Evolutionary conservation across 768 basidiomycete species (phyloP), one percentile per base, ranked within the genome.

Genomic region (Kwoniella pini): DNA sequence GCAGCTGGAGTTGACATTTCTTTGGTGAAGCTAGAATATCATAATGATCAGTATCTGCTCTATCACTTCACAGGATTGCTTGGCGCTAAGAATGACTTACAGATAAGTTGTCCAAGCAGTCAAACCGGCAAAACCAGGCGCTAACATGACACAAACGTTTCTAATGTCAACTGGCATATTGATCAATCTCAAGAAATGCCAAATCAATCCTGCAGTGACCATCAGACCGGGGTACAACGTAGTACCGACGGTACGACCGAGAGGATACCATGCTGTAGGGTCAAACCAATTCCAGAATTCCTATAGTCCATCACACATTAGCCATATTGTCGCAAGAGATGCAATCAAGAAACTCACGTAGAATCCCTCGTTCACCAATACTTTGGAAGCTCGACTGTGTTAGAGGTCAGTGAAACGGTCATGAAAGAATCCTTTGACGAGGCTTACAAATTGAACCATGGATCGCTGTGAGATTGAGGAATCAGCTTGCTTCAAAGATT

Each of bases 281-380:
- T 99, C 96, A 77, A 99, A 99, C 96, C 96, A 99, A 76, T 99
- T 99, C 96, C 96, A 99, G 81, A 99, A 98, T 86, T 90, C 95
- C 92, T 96, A 36, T 15, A 64, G 15, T 36, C 15, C 55, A 13
- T 33, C 53, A 4, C n/a, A n/a, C n/a, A n/a, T n/a, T n/a, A n/a
- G n/a, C n/a, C n/a, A n/a, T n/a, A n/a, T n/a, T n/a, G n/a, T n/a
- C n/a, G n/a, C n/a, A n/a, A n/a, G n/a, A n/a, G n/a, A n/a, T n/a
- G n/a, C n/a, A n/a, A n/a, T n/a, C n/a, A n/a, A 1, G n/a, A 24
- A 4, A 81, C 90, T 58, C 65, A 95, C 94, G 82, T 97, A 94
- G 81, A 99, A 98, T 17, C 96, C 96, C 70, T 97, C 83, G 11
- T 89, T 85, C 26, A 93, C 90, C 44, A 99, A 82, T 13, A 99